phyloP scores from a whole-genome alignment of 371 early-diverging fungal genomes.

The Haplosporangium sp. region DNA sequence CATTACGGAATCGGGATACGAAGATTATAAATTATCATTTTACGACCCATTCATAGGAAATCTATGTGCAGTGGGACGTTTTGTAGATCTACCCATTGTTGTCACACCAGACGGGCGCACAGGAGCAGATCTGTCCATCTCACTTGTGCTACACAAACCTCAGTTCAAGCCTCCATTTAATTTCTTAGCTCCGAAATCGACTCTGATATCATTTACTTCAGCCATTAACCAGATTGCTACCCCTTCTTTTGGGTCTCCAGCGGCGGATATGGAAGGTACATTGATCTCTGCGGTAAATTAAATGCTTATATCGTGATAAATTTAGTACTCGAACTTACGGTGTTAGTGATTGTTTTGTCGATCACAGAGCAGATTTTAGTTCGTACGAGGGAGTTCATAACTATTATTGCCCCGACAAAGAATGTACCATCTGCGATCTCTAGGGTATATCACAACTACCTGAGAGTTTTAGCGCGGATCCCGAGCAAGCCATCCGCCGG shows the following conservation, averaged over 20 bases:
- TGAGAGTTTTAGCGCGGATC: constrained; percentile 20
- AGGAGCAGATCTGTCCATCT: constrained; percentile 33
- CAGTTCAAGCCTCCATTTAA: constrained; percentile 25
- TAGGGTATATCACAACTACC: constrained; percentile 25
- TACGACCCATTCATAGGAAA: constrained; percentile 47
- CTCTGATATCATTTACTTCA: constrained; percentile 22
- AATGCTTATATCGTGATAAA: not conserved
- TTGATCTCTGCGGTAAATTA: not conserved
- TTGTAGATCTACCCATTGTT: constrained; percentile 26
- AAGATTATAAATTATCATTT: constrained; percentile 17
- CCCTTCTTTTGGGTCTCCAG: constrained; percentile 6
- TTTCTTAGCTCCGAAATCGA: constrained; percentile 24
- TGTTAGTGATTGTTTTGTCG: not conserved
- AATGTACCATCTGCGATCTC: constrained; percentile 25
- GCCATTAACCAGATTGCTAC: constrained; percentile 38
- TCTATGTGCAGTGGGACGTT: constrained; percentile 24
- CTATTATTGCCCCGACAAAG: constrained; percentile 16
- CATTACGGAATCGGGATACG: constrained; percentile 12
- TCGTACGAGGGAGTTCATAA: constrained; percentile 33
- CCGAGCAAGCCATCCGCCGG: constrained; percentile 12
- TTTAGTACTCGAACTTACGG: not conserved
- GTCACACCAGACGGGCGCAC: constrained; percentile 32
- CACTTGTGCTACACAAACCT: constrained; percentile 19
- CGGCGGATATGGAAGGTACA: constrained; percentile 4
- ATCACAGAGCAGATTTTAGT: constrained; percentile 36